phyloP scores from a whole-genome alignment of 148 eudicot species.

The Rheum nobile region DNA sequence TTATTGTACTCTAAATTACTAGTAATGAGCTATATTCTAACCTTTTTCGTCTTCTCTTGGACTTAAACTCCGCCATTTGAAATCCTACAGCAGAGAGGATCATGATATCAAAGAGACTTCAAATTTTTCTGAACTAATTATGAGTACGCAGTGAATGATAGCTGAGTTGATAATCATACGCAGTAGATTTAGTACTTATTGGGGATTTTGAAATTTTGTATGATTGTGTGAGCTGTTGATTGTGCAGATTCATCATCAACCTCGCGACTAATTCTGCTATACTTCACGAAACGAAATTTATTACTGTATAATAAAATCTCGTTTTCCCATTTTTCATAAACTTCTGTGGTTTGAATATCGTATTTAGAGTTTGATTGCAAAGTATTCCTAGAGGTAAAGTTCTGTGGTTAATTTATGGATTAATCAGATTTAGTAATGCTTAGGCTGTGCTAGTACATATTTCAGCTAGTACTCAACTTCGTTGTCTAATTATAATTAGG shows the following conservation, averaged over 20 bases:
- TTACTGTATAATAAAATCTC: too few species aligned
- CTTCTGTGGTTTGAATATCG: too few species aligned
- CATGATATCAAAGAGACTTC: neutral
- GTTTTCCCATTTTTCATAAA: too few species aligned
- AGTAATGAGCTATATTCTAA: neutral
- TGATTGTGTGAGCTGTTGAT: neutral
- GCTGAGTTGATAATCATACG: neutral
- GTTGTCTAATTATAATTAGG: too few species aligned
- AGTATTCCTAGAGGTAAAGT: too few species aligned
- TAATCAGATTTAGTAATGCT: too few species aligned
- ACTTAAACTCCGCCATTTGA: neutral
- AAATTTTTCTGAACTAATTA: neutral
- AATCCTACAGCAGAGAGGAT: neutral
- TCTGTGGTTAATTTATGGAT: too few species aligned
- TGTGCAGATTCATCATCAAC: neutral
- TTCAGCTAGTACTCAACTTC: too few species aligned
- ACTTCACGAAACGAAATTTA: neutral
- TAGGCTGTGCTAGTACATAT: too few species aligned
- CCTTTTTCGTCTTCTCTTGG: neutral
- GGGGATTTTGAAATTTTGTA: neutral
- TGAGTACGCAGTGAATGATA: neutral
- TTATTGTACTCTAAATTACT: neutral
- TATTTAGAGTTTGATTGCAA: too few species aligned
- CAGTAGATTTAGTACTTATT: neutral
- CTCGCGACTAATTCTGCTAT: neutral